These are phyloP conservation scores for Penicillium salamii DNA, from an alignment of 495 filamentous ascomycete species.

Conservation along the genomic window DNA sequence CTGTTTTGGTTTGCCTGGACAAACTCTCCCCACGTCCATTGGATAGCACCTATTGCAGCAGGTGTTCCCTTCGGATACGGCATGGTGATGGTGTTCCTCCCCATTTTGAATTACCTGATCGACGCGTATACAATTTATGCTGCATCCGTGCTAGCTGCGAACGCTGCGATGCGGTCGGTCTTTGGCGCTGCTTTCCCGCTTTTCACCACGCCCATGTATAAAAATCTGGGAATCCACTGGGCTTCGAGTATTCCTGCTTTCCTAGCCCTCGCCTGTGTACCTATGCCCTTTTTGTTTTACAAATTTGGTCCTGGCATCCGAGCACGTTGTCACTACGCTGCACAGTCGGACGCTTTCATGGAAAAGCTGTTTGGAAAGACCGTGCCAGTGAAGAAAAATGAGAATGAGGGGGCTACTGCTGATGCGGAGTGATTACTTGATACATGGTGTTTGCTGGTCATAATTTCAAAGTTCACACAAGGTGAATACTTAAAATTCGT, in stretches of 20 bases:
- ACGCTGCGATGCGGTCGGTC: constrained; percentile 58
- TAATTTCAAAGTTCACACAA: too few relatives aligned
- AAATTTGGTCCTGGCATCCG: constrained; percentile 51
- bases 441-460: too few relatives aligned
- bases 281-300: constrained; percentile 74
- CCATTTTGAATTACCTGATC: constrained; percentile 59
- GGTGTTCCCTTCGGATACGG: constrained; percentile 67
- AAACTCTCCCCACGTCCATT: constrained; percentile 62
- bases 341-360: too few relatives aligned
- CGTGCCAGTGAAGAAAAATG: too few relatives aligned
- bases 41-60: constrained; percentile 57
- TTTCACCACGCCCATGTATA: constrained; percentile 74
- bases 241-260: constrained; percentile 72
- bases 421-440: too few relatives aligned
- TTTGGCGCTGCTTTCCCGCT: constrained; percentile 77
- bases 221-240: constrained; percentile 72
- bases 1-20: constrained; percentile 67
- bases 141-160: constrained; percentile 71
- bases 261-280: constrained; percentile 64
- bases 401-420: too few relatives aligned
- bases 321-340: too few relatives aligned
- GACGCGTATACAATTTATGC: constrained; percentile 66
- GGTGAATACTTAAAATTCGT: too few relatives aligned
- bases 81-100: constrained; percentile 65
- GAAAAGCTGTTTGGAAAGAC: too few relatives aligned